phyloP scores from a whole-genome alignment of 352 stramenopile genomes.

The Pythium coloratum region DNA sequence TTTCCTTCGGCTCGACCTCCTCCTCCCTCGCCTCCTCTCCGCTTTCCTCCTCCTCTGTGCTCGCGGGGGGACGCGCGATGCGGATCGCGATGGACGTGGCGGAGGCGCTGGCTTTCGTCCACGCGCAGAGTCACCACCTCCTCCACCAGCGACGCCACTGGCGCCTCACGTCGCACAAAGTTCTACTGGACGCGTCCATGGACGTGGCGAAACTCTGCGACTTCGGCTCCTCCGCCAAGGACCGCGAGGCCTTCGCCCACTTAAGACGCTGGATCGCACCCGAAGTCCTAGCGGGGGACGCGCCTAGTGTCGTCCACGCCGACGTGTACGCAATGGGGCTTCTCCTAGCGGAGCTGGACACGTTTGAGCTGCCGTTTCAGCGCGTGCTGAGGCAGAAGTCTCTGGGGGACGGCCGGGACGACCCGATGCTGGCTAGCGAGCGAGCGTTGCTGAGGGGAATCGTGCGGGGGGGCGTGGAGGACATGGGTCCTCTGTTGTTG shows the following conservation, averaged over 20 bases:
- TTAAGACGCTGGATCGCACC: slow-evolving; percentile 40
- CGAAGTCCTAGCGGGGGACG: slow-evolving; percentile 40
- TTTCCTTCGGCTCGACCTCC: neutral
- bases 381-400: slow-evolving; percentile 16
- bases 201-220: slow-evolving; percentile 44
- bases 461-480: slow-evolving; percentile 18
- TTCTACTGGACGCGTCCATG: slow-evolving; percentile 35
- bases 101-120: slow-evolving; percentile 43
- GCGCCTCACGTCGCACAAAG: slow-evolving; percentile 49
- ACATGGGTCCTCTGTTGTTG: slow-evolving; percentile 10
- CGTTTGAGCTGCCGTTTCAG: slow-evolving; percentile 47
- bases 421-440: slow-evolving; percentile 34
- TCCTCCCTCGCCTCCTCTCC: neutral
- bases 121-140: slow-evolving; percentile 35
- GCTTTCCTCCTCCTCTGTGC: neutral
- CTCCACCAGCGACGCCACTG: slow-evolving; percentile 32
- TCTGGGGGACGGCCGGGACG: slow-evolving; percentile 34
- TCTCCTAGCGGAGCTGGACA: slow-evolving; percentile 48
- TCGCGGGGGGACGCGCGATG: slow-evolving; percentile 7
- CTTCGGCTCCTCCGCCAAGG: slow-evolving; percentile 43
- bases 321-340: slow-evolving; percentile 57
- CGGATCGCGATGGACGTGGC: slow-evolving; percentile 42
- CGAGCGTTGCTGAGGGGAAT: slow-evolving; percentile 23
- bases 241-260: slow-evolving; percentile 36
- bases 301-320: slow-evolving; percentile 15